phyloP scores from a whole-genome alignment of 805 yeast species.

The Candida oleophila region DNA sequence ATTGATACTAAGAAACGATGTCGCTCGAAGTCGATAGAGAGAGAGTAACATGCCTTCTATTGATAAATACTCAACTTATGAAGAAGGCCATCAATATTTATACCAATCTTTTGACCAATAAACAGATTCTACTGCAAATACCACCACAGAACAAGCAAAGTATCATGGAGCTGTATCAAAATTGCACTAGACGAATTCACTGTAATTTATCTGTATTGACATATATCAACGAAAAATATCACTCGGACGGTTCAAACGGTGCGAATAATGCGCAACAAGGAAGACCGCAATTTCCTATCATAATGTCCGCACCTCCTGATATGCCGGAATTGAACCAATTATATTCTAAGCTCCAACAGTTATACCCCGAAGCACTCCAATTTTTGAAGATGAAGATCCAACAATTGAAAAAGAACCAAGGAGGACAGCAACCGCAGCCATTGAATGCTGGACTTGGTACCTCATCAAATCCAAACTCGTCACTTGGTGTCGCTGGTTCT shows the following conservation, averaged over 20 bases:
- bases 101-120: slow-evolving; percentile 34
- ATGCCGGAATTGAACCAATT: slow-evolving; percentile 51
- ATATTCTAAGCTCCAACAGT: slow-evolving; percentile 45
- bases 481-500: not conserved
- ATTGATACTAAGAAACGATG: not conserved
- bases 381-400: slow-evolving; percentile 38
- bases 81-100: slow-evolving; percentile 39
- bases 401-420: slow-evolving; percentile 34
- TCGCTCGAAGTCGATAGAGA: slow-evolving; percentile 30
- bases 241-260: slow-evolving; percentile 24
- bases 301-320: slow-evolving; percentile 54
- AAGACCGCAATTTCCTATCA: slow-evolving; percentile 43
- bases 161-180: slow-evolving; percentile 36
- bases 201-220: slow-evolving; percentile 42
- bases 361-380: slow-evolving; percentile 56
- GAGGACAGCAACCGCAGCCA: not conserved
- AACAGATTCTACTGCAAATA: slow-evolving; percentile 28
- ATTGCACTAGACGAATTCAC: slow-evolving; percentile 40
- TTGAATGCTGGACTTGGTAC: slow-evolving; percentile 4
- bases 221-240: slow-evolving; percentile 38
- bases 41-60: slow-evolving; percentile 39
- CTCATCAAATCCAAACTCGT: slow-evolving; percentile 8
- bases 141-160: slow-evolving; percentile 28
- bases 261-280: slow-evolving; percentile 25
- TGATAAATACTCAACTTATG: slow-evolving; percentile 43